Evolutionary conservation across 164 flowering plant genomes (phyloP), one percentile per base, ranked within the genome.

Genomic region (Brasenia schreberi): DNA sequence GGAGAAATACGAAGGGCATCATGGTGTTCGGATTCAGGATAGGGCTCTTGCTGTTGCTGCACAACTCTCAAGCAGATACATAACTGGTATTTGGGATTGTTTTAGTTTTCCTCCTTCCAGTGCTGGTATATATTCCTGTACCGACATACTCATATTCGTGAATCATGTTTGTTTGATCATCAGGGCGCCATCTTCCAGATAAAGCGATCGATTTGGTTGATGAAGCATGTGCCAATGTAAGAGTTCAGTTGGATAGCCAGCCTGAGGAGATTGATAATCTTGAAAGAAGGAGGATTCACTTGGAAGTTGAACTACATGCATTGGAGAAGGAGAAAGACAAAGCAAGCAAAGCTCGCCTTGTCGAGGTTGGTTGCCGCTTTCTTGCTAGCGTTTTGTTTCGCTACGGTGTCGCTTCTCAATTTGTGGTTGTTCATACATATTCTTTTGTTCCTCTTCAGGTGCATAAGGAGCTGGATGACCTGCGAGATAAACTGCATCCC

Each of bases 141-240:
- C 27, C 27, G 27, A 23, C 27, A 23, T 23, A 23, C 27, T 23
- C 27, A 23, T 23, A 23, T 23, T 23, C 27, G 27, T 23, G 27
- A 23, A 23, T 23, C 27, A 23, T 23, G 27, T 23, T 23, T 23
- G 27, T 23, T 23, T 23, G 27, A 23, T 23, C 27, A 23, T 4
- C 33, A 87, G 94, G 94, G 5, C 86, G 95, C 6, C 89, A 81
- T 69, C 81, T 92, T 2, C 97, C 98, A 0, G 96, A 92, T 44
- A 92, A 92, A 75, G 98, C 98, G 0, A 93, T 90, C 64, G 98
- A 88, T 68, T 71, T 92, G 59, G 93, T 92, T 45, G 98, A 92
- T 78, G 98, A 89, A 69, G 96, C 98, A 1, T 89, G 95, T 78
- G 96, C 98, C 23, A 89, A 92, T 80, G 93, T 90, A 59, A 83